phyloP scores from a whole-genome alignment of 2,329 filamentous ascomycete species.

The Nemania abortiva region DNA sequence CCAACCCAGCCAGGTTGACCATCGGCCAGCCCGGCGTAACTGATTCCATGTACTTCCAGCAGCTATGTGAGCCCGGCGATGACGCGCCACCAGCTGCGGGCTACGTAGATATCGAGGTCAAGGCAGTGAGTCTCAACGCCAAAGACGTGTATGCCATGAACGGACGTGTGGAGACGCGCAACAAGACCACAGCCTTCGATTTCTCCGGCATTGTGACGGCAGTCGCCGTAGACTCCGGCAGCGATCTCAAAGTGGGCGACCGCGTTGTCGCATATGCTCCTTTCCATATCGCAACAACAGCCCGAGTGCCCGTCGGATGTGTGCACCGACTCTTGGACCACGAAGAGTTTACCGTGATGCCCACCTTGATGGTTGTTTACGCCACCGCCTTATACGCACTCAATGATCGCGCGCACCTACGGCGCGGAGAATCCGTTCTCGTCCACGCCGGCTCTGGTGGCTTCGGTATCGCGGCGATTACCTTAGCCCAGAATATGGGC shows the following conservation, averaged over 20 bases:
- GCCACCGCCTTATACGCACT: slow-evolving; percentile 52
- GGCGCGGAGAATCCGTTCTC: slow-evolving; percentile 49
- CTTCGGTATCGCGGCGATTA: slow-evolving; percentile 54
- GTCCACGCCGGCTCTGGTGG: slow-evolving; percentile 54
- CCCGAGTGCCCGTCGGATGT: slow-evolving; percentile 46
- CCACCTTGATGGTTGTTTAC: slow-evolving; percentile 46
- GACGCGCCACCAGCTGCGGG: background rate
- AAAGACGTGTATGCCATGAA: slow-evolving; percentile 46
- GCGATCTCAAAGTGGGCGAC: slow-evolving; percentile 44
- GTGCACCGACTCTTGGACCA: slow-evolving; percentile 38
- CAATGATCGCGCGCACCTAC: slow-evolving; percentile 46
- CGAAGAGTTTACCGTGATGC: slow-evolving; percentile 42
- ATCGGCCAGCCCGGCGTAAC: slow-evolving; percentile 24
- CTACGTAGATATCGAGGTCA: slow-evolving; percentile 24
- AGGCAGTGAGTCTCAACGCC: slow-evolving; percentile 41
- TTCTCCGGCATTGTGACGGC: slow-evolving; percentile 46
- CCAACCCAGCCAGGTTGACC: slow-evolving; percentile 27
- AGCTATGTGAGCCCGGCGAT: slow-evolving; percentile 17
- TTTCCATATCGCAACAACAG: slow-evolving; percentile 44
- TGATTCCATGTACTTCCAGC: slow-evolving; percentile 41
- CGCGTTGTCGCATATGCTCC: slow-evolving; percentile 47
- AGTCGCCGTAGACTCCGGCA: slow-evolving; percentile 34
- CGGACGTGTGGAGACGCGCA: slow-evolving; percentile 45
- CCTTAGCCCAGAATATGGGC: slow-evolving; percentile 48
- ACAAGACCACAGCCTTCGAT: slow-evolving; percentile 41